These are phyloP conservation scores for Oenanthe sinensis DNA, from an alignment of 129 eudicot genomes.

Conservation along the genomic window DNA sequence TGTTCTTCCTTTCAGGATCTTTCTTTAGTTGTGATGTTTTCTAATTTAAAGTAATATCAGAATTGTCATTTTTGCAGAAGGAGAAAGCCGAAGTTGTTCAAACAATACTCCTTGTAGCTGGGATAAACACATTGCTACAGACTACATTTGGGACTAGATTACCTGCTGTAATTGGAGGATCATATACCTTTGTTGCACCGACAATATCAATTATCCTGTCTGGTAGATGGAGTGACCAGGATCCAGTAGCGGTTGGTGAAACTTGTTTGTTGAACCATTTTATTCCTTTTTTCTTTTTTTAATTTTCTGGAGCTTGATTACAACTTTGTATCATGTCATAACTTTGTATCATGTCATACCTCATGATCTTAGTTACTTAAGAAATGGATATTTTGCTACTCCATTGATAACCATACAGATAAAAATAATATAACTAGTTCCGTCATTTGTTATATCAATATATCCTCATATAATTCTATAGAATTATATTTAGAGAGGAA, in stretches of 20 bases:
- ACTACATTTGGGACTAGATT: constrained; percentile 51
- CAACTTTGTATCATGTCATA: not conserved
- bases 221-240: constrained; percentile 52
- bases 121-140: constrained; percentile 59
- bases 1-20: not conserved
- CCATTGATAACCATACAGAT: not conserved
- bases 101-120: constrained; percentile 64
- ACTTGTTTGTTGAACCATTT: not conserved
- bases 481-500: not conserved
- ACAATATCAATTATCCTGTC: constrained; percentile 48
- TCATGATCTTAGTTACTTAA: not conserved
- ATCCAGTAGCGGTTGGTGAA: constrained; percentile 47
- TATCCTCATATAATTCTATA: not conserved
- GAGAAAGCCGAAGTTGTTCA: constrained; percentile 64
- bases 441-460: too few relatives aligned
- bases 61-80: constrained; percentile 21
- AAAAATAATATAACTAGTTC: not conserved
- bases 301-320: not conserved
- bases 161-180: constrained; percentile 66
- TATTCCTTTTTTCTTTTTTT: not conserved
- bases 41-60: constrained; percentile 2
- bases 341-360: not conserved
- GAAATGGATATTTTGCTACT: not conserved
- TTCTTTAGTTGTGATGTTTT: not conserved
- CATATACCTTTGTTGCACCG: constrained; percentile 52